Evolutionary conservation across 176 grass and related monocot genomes (phyloP).

Genomic region (Tillandsia fasciculata): DNA sequence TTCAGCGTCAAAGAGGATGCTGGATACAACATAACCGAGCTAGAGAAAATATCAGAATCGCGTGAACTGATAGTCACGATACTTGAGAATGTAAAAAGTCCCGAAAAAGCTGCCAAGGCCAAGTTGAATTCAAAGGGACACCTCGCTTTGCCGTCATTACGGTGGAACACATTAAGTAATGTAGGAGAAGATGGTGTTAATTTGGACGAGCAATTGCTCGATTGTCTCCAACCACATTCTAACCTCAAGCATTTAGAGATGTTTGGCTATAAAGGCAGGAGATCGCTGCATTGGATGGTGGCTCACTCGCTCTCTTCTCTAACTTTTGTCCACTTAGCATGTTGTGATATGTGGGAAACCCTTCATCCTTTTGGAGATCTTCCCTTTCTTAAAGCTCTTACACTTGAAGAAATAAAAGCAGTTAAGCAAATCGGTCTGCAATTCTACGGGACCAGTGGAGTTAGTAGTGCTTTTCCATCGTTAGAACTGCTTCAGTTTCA

Average conservation of each 20-base stretch:
- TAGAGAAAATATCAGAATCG: slow-evolving; percentile 22
- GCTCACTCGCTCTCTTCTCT: not conserved
- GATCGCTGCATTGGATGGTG: slow-evolving; percentile 3
- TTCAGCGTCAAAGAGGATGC: not conserved
- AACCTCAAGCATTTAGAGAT: slow-evolving; percentile 14
- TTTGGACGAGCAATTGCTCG: slow-evolving; percentile 6
- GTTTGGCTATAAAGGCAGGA: not conserved
- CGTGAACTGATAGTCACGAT: not conserved
- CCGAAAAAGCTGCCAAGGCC: slow-evolving; percentile 13
- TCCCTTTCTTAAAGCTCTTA: slow-evolving; percentile 8
- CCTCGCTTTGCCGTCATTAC: not conserved
- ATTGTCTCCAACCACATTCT: slow-evolving; percentile 20
- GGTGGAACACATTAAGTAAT: not conserved
- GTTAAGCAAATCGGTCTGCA: not conserved
- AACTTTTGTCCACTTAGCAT: not conserved
- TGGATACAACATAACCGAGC: slow-evolving; percentile 16
- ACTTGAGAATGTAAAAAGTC: slow-evolving; percentile 9
- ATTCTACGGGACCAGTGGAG: not conserved
- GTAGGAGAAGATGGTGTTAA: not conserved
- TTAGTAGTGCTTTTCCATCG: slow-evolving; percentile 4
- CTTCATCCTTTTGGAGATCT: slow-evolving; percentile 5
- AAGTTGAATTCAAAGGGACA: slow-evolving; percentile 8
- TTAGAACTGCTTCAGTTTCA: not conserved
- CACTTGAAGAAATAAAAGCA: slow-evolving; percentile 1
- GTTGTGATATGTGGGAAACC: not conserved